A percentile compares a stretch with the other conserved stretches of the same genome.
Conservation (phyloP, 495 filamentous ascomycete genomes). For the Aspergillus bertholletiae region DNA sequence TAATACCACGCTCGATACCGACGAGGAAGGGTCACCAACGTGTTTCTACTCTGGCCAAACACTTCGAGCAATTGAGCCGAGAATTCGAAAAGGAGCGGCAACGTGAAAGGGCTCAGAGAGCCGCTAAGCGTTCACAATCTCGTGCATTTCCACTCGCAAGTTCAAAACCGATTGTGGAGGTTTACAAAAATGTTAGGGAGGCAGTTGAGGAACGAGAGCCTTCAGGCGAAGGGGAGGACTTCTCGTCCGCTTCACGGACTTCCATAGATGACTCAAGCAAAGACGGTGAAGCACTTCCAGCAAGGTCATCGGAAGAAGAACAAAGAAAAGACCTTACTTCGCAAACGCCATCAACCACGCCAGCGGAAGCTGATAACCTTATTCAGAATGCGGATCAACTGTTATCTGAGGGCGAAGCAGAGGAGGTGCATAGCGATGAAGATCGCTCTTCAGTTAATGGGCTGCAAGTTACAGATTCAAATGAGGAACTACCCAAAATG, state of each 20-base stretch:
- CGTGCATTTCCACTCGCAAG: slow-evolving; percentile 84
- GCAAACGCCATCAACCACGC: slow-evolving; percentile 30
- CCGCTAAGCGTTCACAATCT: slow-evolving; percentile 74
- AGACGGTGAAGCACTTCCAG: slow-evolving; percentile 25
- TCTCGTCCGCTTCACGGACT: slow-evolving; percentile 24
- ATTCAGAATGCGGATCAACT: slow-evolving; percentile 49
- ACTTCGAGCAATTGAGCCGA: slow-evolving; percentile 93
- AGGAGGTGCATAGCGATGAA: slow-evolving; percentile 59
- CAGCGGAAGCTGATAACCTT: slow-evolving; percentile 48
- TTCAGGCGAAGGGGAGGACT: slow-evolving; percentile 59
- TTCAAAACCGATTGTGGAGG: slow-evolving; percentile 93
- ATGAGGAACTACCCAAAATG: slow-evolving; percentile 60
- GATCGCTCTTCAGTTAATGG: slow-evolving; percentile 64
- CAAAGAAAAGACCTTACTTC: slow-evolving; percentile 13
- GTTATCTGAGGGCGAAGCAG: slow-evolving; percentile 65
- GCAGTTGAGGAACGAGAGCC: slow-evolving; percentile 84
- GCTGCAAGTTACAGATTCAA: slow-evolving; percentile 60
- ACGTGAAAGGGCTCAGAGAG: slow-evolving; percentile 76
- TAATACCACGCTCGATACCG: slow-evolving; percentile 84
- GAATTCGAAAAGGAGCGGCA: slow-evolving; percentile 96
- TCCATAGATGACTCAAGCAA: slow-evolving; percentile 25
- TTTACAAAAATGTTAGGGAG: slow-evolving; percentile 88
- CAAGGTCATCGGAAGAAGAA: slow-evolving; percentile 19
- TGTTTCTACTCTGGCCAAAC: slow-evolving; percentile 84
- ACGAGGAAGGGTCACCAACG: slow-evolving; percentile 62